Percentiles rank a stretch among this genome's conserved stretches.
Evolutionary conservation across 768 basidiomycete species (phyloP).

Genomic region (Macrolepiota dolichaula): DNA sequence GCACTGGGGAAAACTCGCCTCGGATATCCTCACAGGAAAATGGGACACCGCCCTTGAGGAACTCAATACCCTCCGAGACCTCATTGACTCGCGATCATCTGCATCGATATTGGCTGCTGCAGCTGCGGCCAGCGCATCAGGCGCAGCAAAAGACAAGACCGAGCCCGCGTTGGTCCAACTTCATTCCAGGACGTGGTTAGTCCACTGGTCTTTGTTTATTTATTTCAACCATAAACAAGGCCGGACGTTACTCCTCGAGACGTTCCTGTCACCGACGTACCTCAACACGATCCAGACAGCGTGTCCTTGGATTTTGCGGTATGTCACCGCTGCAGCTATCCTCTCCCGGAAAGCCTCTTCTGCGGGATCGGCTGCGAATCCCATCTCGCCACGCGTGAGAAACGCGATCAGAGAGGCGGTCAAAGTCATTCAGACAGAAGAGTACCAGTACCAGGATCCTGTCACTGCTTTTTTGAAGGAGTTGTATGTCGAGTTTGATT

Average conservation of each 20-base stretch:
- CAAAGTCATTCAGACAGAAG: slow-evolving; percentile 91
- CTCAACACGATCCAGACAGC: slow-evolving; percentile 98
- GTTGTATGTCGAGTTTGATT: slow-evolving; percentile 94
- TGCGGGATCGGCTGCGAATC: slow-evolving; percentile 33
- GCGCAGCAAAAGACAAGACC: slow-evolving; percentile 26
- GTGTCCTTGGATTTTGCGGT: slow-evolving; percentile 91
- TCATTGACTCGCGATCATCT: slow-evolving; percentile 77
- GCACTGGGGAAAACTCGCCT: slow-evolving; percentile 98
- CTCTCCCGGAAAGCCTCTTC: slow-evolving; percentile 78
- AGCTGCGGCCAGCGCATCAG: slow-evolving; percentile 22
- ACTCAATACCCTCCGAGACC: slow-evolving; percentile 90
- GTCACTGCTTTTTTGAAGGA: slow-evolving; percentile 92
- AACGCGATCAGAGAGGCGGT: slow-evolving; percentile 90
- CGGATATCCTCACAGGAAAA: slow-evolving; percentile 90
- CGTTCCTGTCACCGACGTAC: slow-evolving; percentile 94
- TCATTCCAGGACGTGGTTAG: slow-evolving; percentile 93
- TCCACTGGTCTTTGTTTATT: slow-evolving; percentile 97
- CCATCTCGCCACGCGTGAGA: slow-evolving; percentile 69
- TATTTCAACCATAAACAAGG: slow-evolving; percentile 97
- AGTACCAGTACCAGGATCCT: slow-evolving; percentile 94
- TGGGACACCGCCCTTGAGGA: slow-evolving; percentile 97
- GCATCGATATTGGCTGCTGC: slow-evolving; percentile 41
- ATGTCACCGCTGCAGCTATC: slow-evolving; percentile 90
- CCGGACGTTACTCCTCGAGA: slow-evolving; percentile 88
- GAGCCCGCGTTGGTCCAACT: slow-evolving; percentile 82